These are phyloP conservation scores for Acanthamoeba castellanii DNA, from an alignment of 208 protist species.

Conservation along the genomic window DNA sequence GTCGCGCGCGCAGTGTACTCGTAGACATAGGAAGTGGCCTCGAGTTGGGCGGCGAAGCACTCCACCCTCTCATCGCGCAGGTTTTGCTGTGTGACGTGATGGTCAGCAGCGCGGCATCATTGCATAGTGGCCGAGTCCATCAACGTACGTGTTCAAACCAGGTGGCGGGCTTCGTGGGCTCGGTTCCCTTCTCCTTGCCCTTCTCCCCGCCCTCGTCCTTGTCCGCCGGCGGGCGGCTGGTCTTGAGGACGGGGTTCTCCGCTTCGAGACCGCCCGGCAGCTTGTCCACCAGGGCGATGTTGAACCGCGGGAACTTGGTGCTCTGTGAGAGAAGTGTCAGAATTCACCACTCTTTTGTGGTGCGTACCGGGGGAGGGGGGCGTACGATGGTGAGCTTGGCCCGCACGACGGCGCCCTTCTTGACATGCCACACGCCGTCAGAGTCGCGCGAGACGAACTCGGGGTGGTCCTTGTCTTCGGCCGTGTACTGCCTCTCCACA, in stretches of 20 bases:
- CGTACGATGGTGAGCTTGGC: constrained; percentile 43
- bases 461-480: constrained; percentile 63
- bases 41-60: constrained; percentile 25
- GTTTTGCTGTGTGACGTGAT: constrained; percentile 41
- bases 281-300: constrained; percentile 74
- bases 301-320: constrained; percentile 62
- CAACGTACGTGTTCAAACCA: constrained; percentile 42
- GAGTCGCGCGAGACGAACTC: not conserved
- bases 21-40: not conserved
- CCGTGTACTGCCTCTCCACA: constrained; percentile 4
- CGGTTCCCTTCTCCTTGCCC: constrained; percentile 5
- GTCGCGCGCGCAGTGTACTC: constrained; percentile 71
- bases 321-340: not conserved
- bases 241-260: constrained; percentile 66
- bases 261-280: constrained; percentile 63
- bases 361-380: too few relatives aligned
- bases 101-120: not conserved
- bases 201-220: not conserved
- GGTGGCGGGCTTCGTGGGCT: not conserved
- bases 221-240: not conserved
- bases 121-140: not conserved
- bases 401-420: constrained; percentile 42
- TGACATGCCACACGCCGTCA: constrained; percentile 52
- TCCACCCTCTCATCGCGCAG: constrained; percentile 70
- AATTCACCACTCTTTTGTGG: not conserved